phyloP scores from a whole-genome alignment of 257 asterid genomes.

The Sherardia arvensis region DNA sequence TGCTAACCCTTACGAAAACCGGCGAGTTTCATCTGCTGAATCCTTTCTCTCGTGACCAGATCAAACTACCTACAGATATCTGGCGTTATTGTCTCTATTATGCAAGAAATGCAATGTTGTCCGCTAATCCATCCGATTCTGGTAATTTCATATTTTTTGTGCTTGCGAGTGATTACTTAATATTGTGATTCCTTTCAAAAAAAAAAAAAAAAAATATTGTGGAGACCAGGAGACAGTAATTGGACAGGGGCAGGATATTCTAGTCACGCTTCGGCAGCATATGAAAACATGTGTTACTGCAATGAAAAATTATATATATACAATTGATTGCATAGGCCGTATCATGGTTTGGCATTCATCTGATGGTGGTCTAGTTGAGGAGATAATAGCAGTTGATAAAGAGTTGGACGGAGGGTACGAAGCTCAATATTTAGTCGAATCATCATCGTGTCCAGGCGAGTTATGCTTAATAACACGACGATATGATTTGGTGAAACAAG shows the following conservation, averaged over 20 bases:
- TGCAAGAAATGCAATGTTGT: neutral
- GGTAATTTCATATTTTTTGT: neutral
- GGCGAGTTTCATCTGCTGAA: neutral
- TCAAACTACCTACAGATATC: too few relatives aligned
- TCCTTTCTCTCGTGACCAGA: neutral
- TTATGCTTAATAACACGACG: neutral
- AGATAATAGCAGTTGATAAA: neutral
- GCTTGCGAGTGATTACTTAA: neutral
- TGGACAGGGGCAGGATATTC: neutral
- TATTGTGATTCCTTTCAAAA: too few relatives aligned
- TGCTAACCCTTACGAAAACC: neutral
- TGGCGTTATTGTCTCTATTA: too few relatives aligned
- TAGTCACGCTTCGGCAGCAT: too few relatives aligned
- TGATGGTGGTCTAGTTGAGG: too few relatives aligned
- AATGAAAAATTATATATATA: neutral
- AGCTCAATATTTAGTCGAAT: neutral
- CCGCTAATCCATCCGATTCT: neutral
- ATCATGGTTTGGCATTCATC: neutral
- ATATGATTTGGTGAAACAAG: too few relatives aligned
- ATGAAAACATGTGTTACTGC: neutral
- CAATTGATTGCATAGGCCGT: neutral
- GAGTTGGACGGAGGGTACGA: too few relatives aligned
- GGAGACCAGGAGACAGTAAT: neutral
- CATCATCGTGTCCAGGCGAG: neutral
- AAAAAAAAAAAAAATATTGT: too few relatives aligned